A percentile compares a stretch with the other conserved stretches of the same genome.
phyloP scores from a whole-genome alignment of 2,329 filamentous ascomycete species.

The Calonectria leucothoes region DNA sequence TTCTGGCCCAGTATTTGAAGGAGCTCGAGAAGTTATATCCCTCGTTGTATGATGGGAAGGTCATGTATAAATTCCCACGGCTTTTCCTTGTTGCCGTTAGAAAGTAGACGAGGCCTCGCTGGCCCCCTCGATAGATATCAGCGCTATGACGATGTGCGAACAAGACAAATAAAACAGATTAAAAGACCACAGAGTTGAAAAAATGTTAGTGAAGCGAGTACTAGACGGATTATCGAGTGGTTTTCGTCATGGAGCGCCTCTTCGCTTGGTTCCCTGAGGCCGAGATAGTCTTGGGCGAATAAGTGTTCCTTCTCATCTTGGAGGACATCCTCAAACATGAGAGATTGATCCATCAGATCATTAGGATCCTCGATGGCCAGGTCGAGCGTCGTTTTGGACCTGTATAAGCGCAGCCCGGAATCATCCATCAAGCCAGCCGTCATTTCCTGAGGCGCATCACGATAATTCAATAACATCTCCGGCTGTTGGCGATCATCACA shows the following conservation, averaged over 20 bases:
- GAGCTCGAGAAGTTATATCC: constrained; percentile 58
- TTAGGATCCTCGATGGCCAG: background rate
- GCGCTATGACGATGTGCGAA: background rate
- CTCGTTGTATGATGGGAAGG: constrained; percentile 59
- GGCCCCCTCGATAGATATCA: background rate
- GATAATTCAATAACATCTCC: too few relatives aligned
- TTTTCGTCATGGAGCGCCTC: background rate
- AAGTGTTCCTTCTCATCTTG: background rate
- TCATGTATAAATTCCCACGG: constrained; percentile 66
- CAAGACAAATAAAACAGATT: background rate
- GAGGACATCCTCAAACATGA: too few relatives aligned
- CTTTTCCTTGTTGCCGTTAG: constrained; percentile 63
- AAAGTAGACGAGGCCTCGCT: background rate
- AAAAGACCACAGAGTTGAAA: background rate
- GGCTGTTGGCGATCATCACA: too few relatives aligned
- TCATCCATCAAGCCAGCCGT: too few relatives aligned
- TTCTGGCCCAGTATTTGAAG: constrained; percentile 58
- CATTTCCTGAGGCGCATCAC: too few relatives aligned
- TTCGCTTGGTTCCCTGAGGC: background rate
- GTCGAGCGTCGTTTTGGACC: background rate
- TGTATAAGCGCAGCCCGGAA: too few relatives aligned
- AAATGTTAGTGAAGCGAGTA: background rate
- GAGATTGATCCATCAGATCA: background rate
- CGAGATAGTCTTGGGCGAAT: background rate
- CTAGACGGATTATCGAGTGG: background rate